Evolutionary conservation across 495 filamentous ascomycete species (phyloP).

Genomic region (Daldinia loculata): DNA sequence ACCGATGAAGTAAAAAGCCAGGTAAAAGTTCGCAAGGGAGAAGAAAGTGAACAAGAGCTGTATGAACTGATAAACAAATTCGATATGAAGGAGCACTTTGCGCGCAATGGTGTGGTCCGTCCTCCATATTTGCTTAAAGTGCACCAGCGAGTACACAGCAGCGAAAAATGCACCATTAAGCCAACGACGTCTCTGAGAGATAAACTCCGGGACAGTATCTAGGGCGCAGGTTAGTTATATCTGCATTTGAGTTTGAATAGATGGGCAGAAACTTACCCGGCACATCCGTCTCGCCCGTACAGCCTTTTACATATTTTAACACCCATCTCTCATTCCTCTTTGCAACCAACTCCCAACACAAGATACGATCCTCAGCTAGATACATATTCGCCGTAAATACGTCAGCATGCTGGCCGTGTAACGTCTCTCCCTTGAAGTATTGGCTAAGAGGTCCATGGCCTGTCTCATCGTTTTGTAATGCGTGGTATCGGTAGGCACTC

Average conservation of each 20-base stretch:
- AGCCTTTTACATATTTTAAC: constrained; percentile 94
- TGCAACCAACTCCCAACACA: constrained; percentile 98
- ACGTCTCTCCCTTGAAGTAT: constrained; percentile 98
- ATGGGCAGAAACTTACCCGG: constrained; percentile 70
- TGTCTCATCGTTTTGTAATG: constrained; percentile 94
- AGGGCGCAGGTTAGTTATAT: constrained; percentile 25
- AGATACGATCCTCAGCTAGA: constrained; percentile 95
- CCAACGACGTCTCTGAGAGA: constrained; percentile 95
- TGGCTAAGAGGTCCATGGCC: constrained; percentile 96
- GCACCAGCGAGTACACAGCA: constrained; percentile 95
- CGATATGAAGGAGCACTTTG: constrained; percentile 92
- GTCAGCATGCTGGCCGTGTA: constrained; percentile 96
- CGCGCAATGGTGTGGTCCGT: constrained; percentile 91
- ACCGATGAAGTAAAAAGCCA: constrained; percentile 98
- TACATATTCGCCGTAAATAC: constrained; percentile 99
- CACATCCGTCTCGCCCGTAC: constrained; percentile 96
- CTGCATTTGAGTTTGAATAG: constrained; percentile 12
- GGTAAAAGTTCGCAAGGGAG: constrained; percentile 97
- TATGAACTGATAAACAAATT: constrained; percentile 95
- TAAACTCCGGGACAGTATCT: constrained; percentile 89
- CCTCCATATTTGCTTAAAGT: constrained; percentile 90
- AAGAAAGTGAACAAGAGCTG: constrained; percentile 95
- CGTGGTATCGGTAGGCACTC: constrained; percentile 95
- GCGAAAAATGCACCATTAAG: constrained; percentile 99
- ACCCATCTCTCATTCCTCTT: constrained; percentile 97